These are phyloP conservation scores for Naganishia cerealis DNA, from an alignment of 1,284 basidiomycete species.

Conservation along the genomic window DNA sequence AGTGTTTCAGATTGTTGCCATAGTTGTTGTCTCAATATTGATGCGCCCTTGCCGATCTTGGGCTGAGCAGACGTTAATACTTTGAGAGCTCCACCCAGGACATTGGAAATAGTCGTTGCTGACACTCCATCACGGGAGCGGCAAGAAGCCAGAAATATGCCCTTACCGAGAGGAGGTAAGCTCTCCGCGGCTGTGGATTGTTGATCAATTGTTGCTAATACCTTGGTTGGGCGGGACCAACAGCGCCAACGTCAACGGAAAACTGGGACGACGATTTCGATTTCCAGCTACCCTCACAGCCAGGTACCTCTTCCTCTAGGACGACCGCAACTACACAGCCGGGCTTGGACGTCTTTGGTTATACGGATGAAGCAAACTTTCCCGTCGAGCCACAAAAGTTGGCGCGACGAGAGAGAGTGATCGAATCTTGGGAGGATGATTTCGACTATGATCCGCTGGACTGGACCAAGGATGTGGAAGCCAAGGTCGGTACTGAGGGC, in stretches of 20 bases:
- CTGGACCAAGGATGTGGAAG: not conserved
- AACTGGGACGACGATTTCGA: conserved; percentile 34
- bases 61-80: too few relatives aligned
- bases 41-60: too few relatives aligned
- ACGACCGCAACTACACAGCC: conserved; percentile 2
- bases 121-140: too few relatives aligned
- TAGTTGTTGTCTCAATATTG: too few relatives aligned
- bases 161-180: too few relatives aligned
- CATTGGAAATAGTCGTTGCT: too few relatives aligned
- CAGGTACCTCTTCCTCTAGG: conserved; percentile 1
- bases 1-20: too few relatives aligned
- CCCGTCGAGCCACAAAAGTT: not conserved
- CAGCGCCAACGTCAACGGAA: conserved; percentile 14
- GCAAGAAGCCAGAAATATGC: too few relatives aligned
- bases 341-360: not conserved
- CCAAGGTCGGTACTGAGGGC: not conserved
- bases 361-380: not conserved
- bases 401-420: not conserved
- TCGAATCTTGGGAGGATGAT: conserved; percentile 31
- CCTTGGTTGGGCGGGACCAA: not conserved
- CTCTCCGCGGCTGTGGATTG: too few relatives aligned
- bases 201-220: not conserved
- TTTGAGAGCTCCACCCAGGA: too few relatives aligned
- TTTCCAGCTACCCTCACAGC: conserved; percentile 11
- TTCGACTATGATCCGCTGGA: conserved; percentile 16